These are phyloP conservation scores for Diaporthe sp. DNA, from an alignment of 2,329 filamentous ascomycete genomes.

Conservation along the genomic window DNA sequence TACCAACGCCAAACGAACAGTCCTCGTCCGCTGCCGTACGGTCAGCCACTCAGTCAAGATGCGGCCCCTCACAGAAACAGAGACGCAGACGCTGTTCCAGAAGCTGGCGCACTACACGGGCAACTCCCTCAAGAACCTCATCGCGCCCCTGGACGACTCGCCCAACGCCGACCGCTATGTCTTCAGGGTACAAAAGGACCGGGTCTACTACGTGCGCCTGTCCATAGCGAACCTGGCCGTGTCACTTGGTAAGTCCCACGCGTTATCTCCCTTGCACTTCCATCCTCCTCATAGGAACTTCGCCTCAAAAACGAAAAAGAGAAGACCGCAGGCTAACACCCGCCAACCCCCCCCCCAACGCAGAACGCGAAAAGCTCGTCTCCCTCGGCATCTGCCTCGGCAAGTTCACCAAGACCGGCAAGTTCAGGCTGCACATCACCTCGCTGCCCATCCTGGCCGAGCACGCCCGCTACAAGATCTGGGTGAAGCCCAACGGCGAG, in stretches of 20 bases:
- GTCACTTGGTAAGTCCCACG: slow-evolving; percentile 74
- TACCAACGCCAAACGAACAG: background rate
- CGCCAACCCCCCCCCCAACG: no score
- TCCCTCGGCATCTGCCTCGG: slow-evolving; percentile 53
- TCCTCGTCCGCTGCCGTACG: background rate
- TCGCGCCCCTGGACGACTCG: slow-evolving; percentile 76
- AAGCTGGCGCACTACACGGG: slow-evolving; percentile 97
- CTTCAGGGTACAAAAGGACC: slow-evolving; percentile 83
- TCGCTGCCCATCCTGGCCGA: slow-evolving; percentile 86
- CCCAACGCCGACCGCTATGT: slow-evolving; percentile 81
- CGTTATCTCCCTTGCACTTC: no score
- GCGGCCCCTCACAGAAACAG: slow-evolving; percentile 83
- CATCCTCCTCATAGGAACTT: background rate
- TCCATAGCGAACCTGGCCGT: slow-evolving; percentile 92
- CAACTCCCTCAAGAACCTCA: slow-evolving; percentile 85
- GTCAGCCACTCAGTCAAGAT: slow-evolving; percentile 58
- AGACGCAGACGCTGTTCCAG: slow-evolving; percentile 85
- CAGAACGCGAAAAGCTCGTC: slow-evolving; percentile 33
- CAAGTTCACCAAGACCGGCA: slow-evolving; percentile 96
- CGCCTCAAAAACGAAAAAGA: background rate
- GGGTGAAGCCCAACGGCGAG: slow-evolving; percentile 95
- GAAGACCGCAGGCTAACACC: background rate
- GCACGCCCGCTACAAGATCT: slow-evolving; percentile 95
- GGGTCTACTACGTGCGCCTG: slow-evolving; percentile 92
- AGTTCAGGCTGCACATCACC: slow-evolving; percentile 95